These are phyloP conservation scores for Helotiales sp. DNA, from an alignment of 2,329 filamentous ascomycete species.

Conservation along the genomic window DNA sequence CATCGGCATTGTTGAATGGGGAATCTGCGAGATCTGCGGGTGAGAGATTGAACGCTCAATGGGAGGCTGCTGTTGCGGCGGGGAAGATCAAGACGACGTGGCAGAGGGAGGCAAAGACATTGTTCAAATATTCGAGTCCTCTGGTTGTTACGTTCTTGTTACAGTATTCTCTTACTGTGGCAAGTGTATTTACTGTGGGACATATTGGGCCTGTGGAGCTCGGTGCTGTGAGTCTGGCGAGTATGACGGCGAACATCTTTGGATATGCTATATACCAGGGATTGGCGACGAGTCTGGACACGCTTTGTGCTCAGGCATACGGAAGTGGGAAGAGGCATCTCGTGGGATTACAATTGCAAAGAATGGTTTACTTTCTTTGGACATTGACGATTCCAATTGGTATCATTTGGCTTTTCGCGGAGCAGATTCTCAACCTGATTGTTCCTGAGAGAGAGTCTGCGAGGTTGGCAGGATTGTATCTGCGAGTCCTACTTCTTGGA, in stretches of 20 bases:
- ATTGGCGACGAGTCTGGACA: slow-evolving; percentile 88
- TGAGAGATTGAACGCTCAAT: slow-evolving; percentile 68
- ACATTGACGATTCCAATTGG: slow-evolving; percentile 70
- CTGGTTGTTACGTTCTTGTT: slow-evolving; percentile 74
- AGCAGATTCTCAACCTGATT: slow-evolving; percentile 62
- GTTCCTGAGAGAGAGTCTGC: slow-evolving; percentile 74
- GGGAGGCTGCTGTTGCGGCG: slow-evolving; percentile 80
- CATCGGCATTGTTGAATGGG: slow-evolving; percentile 42
- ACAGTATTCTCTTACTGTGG: slow-evolving; percentile 82
- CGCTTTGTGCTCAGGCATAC: slow-evolving; percentile 90
- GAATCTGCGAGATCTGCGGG: slow-evolving; percentile 49
- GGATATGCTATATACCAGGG: slow-evolving; percentile 78
- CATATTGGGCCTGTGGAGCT: slow-evolving; percentile 71
- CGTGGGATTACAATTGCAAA: slow-evolving; percentile 79
- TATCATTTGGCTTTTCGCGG: slow-evolving; percentile 68
- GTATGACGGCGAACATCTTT: slow-evolving; percentile 80
- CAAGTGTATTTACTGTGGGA: slow-evolving; percentile 77
- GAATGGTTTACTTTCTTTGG: slow-evolving; percentile 79
- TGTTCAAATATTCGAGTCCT: slow-evolving; percentile 69
- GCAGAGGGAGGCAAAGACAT: slow-evolving; percentile 83
- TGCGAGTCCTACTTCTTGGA: slow-evolving; percentile 68
- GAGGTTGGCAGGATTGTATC: slow-evolving; percentile 69
- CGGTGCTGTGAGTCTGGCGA: slow-evolving; percentile 66
- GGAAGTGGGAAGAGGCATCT: slow-evolving; percentile 87
- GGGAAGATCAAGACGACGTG: slow-evolving; percentile 87